Conservation (phyloP, 202 grass and related monocot genomes). For the Dendrocalamus latiflorus region DNA sequence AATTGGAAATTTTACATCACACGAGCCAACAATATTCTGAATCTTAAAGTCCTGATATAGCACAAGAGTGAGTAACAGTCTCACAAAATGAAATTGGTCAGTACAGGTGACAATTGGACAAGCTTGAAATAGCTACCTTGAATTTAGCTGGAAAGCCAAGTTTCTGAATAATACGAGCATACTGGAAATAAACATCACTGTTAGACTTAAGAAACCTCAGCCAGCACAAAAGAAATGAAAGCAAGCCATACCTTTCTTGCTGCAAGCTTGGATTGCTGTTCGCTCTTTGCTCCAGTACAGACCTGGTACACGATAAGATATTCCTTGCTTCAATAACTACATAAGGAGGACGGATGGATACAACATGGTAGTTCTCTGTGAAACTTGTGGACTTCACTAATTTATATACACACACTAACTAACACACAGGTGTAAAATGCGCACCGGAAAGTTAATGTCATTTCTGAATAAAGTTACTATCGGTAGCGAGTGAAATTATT, state of each 20-base stretch:
- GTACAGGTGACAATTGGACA: background rate
- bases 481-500: no score
- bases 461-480: no score
- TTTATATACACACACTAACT: no score
- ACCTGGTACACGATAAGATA: no score
- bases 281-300: no score
- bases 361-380: no score
- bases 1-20: constrained; percentile 97
- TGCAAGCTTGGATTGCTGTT: constrained; percentile 89
- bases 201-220: constrained; percentile 4
- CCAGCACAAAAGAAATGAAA: constrained; percentile 13
- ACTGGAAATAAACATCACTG: constrained; percentile 47
- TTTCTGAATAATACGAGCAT: constrained; percentile 97
- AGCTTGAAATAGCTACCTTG: constrained; percentile 53
- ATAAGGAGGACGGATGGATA: no score
- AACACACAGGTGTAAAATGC: no score
- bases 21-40: constrained; percentile 93
- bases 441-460: no score
- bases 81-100: background rate
- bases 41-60: constrained; percentile 87
- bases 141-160: constrained; percentile 96
- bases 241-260: constrained; percentile 72
- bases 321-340: no score
- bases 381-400: no score
- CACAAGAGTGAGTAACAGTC: background rate